Base-by-base conservation (phyloP, 2,329 filamentous ascomycete genomes). In the Claviceps sorghi region DNA sequence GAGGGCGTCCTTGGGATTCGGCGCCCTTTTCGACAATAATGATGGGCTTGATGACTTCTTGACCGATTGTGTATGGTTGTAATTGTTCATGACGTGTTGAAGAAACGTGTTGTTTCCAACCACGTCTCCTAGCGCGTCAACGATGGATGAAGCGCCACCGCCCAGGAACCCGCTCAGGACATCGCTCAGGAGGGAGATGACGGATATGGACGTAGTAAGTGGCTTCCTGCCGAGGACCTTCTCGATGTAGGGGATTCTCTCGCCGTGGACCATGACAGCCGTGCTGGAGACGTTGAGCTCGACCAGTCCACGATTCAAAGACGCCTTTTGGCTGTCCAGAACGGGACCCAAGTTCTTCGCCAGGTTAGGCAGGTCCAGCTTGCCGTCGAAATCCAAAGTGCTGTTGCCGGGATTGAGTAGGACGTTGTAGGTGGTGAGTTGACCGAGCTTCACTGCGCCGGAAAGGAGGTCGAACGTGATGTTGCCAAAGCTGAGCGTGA, bases 401-500 rank as follows among this genome's bases (percentile, higher is more conserved):
- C 73, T 74, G 54, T 73, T 74, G 5, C 70, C 71, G 0, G 68
- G 71, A 17, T 64, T 64, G 4, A 77, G 61, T 0, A 63, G 32
- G 1, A 73, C 62, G 41, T 74, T 64, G 50, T 65, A 62, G 4
- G 73, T 53, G 17, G 61, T 62, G 19, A 71, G 63, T 1, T 66
- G 57, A 5, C 73, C 73, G 7, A 75, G 56, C 9, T 60, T 61
- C 10, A 70, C 53, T n/a, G 69, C 62, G 3, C 69, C 70, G 0
- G 66, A 67, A 50, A 67, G 58, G 19, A 75, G 50, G 44, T 73
- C 71, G 17, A 75, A 65, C 0, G 69, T 70, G n/a, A 75, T 49
- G 57, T 76, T 70, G 11, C 73, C 73, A 3, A 73, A 62, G 0
- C 66, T 69, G 6, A 76, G 67, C 1, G 66, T 66, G 2, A 76